Base-by-base conservation (phyloP, 345 rosid species). In the Ceriops decandra region DNA sequence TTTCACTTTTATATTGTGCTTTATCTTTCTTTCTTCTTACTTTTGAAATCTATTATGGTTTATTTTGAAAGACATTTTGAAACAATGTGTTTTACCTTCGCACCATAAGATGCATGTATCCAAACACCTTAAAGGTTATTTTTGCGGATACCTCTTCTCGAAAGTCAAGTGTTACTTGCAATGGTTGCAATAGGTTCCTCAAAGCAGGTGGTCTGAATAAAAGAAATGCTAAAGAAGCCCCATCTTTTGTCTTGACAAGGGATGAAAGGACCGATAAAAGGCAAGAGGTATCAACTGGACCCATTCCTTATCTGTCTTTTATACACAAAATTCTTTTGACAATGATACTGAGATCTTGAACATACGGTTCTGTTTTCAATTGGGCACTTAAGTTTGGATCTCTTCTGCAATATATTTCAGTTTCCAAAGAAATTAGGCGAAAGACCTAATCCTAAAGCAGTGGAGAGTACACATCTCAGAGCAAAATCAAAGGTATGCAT, bases 401-500 rank as follows among this genome's bases (percentile, higher is more conserved):
- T 62, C 28, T 22, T 49, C 65, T 38, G 51, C 67, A 49, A 62
- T 54, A 47, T 61, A 63, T 72, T 75, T 67, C 83, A 85, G 87
- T 52, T 77, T 57, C 61, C 66, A 20, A 84, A 80, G 67, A 85
- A 81, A 57, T 53, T 56, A 68, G 85, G 76, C 52, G 80, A 62
- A 66, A 84, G 75, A 71, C 74, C 85, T 35, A 67, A 64, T 72
- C 46, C 76, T 38, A 80, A 75, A 53, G 79, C 69, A 28, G 74
- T 67, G 33, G 81, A 69, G 74, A 79, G 77, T 49, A 69, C 46
- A 15, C 32, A 57, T 26, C 72, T 77, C 52, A 79, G 32, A 30
- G 64, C 81, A 51, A 89, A 82, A 81, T 60, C 81, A 10, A 83
- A 81, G 91, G 95, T 89, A 67, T 17, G 20, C 22, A 32, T 32